Percentiles rank a stretch among this genome's conserved stretches.
phyloP scores from a whole-genome alignment of 2,329 filamentous ascomycete genomes.

The Phaeoacremonium minimum region DNA sequence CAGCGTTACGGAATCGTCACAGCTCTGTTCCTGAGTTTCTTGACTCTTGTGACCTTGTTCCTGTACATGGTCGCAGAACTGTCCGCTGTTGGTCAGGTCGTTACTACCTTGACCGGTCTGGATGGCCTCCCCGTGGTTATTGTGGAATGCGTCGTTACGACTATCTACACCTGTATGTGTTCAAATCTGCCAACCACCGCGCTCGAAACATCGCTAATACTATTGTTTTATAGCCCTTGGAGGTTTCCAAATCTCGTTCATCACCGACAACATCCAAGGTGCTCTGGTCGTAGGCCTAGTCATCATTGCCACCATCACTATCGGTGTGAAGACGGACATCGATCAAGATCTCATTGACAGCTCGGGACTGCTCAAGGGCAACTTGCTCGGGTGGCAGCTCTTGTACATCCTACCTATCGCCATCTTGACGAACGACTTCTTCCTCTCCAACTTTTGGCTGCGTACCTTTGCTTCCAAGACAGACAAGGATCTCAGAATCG shows the following conservation, averaged over 20 bases:
- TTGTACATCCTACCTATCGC: constrained; percentile 81
- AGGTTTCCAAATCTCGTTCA: constrained; percentile 78
- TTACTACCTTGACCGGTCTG: constrained; percentile 69
- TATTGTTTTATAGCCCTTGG: constrained; percentile 64
- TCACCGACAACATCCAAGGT: constrained; percentile 80
- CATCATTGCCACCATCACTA: constrained; percentile 71
- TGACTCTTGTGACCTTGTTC: constrained; percentile 78
- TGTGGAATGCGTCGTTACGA: constrained; percentile 73
- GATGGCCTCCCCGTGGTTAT: constrained; percentile 72
- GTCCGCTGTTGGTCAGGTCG: constrained; percentile 75
- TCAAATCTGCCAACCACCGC: too few relatives aligned
- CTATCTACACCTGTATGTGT: constrained; percentile 73
- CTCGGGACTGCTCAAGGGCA: constrained; percentile 65
- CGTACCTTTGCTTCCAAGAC: constrained; percentile 77
- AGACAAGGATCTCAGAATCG: constrained; percentile 73
- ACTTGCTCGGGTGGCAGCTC: constrained; percentile 76
- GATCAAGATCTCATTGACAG: constrained; percentile 62
- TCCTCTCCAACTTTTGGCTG: constrained; percentile 80
- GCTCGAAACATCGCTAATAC: too few relatives aligned
- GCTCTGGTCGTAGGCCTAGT: constrained; percentile 73
- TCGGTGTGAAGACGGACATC: constrained; percentile 71
- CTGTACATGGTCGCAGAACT: constrained; percentile 85
- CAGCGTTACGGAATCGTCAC: constrained; percentile 69
- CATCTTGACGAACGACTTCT: constrained; percentile 81
- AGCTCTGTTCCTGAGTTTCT: constrained; percentile 69